Conservation (phyloP, 2,329 filamentous ascomycete species). For the Salinomyces thailandicus region DNA sequence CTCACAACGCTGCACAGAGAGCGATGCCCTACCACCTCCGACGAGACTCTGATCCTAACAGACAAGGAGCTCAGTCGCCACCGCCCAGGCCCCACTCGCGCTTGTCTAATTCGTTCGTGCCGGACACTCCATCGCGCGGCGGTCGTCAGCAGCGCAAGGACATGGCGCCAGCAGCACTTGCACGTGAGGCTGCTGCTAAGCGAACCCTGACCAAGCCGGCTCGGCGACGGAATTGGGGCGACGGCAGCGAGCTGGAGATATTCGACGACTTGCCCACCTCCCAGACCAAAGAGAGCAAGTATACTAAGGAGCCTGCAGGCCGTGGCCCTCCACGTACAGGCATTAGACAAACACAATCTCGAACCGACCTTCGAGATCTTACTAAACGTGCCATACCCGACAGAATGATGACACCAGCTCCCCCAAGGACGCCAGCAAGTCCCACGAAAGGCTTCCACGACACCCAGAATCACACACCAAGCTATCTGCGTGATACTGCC, state of each 20-base stretch:
- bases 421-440: slow-evolving; percentile 44
- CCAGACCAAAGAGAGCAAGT: slow-evolving; percentile 67
- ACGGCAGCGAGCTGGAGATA: slow-evolving; percentile 81
- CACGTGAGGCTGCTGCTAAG: slow-evolving; percentile 47
- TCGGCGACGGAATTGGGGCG: slow-evolving; percentile 66
- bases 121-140: slow-evolving; percentile 39
- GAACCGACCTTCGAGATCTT: slow-evolving; percentile 21
- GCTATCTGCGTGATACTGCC: slow-evolving; percentile 57
- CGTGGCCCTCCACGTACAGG: slow-evolving; percentile 51
- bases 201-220: slow-evolving; percentile 65
- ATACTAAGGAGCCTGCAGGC: slow-evolving; percentile 65
- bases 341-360: slow-evolving; percentile 20
- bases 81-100: slow-evolving; percentile 37
- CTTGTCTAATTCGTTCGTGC: slow-evolving; percentile 37
- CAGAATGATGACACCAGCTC: slow-evolving; percentile 38
- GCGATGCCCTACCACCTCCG: slow-evolving; percentile 57
- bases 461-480: slow-evolving; percentile 42
- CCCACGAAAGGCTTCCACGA: slow-evolving; percentile 34
- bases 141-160: slow-evolving; percentile 26
- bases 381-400: slow-evolving; percentile 28
- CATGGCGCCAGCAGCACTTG: slow-evolving; percentile 40
- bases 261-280: slow-evolving; percentile 96
- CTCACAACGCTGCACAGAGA: slow-evolving; percentile 59
- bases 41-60: slow-evolving; percentile 64
- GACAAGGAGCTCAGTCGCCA: slow-evolving; percentile 34